Percentiles rank a stretch among this genome's conserved stretches.
Evolutionary conservation across 2,329 filamentous ascomycete genomes (phyloP).

Genomic region (Trichoderma atrobrunneum): DNA sequence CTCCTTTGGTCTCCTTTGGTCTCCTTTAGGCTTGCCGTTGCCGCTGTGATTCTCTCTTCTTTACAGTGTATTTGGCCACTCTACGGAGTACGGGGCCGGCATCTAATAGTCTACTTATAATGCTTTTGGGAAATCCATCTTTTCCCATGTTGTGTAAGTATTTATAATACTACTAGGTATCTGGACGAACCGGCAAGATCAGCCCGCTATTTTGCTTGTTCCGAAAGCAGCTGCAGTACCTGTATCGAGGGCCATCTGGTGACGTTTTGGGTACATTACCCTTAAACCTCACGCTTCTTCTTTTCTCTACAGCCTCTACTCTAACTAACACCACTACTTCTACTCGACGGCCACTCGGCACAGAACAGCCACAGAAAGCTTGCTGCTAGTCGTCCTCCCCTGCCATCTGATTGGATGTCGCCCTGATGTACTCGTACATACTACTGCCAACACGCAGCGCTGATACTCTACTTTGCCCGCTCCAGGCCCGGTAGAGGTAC

Average conservation of each 20-base stretch:
- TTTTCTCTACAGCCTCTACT: not conserved
- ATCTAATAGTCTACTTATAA: not conserved
- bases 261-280: not conserved
- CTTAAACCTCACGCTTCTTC: not conserved
- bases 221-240: not conserved
- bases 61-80: not conserved
- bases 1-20: slow-evolving; percentile 14
- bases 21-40: not conserved
- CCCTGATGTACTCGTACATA: not conserved
- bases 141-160: not conserved
- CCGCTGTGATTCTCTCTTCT: not conserved
- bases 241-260: not conserved
- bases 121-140: not conserved
- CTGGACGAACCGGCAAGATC: not conserved
- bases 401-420: not conserved
- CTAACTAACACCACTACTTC: not conserved
- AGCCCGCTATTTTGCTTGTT: not conserved
- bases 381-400: not conserved
- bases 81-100: not conserved
- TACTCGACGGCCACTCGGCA: not conserved
- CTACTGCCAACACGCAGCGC: not conserved
- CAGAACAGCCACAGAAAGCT: not conserved
- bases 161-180: not conserved
- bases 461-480: not conserved
- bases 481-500: not conserved